phyloP scores from a whole-genome alignment of 768 basidiomycete genomes.

The Cyclocybe aegerita region DNA sequence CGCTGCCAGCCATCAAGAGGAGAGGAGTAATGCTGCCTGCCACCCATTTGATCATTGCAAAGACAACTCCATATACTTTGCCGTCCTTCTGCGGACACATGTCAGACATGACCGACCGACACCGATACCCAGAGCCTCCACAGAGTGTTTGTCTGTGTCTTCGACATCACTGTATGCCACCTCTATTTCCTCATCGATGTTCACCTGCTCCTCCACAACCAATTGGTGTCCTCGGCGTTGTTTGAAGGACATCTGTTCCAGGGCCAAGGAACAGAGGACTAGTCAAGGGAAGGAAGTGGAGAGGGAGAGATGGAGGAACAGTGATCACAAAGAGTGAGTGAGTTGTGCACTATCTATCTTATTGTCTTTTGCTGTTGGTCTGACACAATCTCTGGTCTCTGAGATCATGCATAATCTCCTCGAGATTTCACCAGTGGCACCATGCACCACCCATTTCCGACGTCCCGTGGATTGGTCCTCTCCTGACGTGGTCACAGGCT shows the following conservation, averaged over 20 bases:
- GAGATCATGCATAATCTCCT: conserved; percentile 90
- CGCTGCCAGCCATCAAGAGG: too few species aligned
- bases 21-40: conserved; percentile 36
- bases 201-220: too few species aligned
- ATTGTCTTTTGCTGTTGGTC: conserved; percentile 5
- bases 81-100: conserved; percentile 55
- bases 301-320: conserved; percentile 70
- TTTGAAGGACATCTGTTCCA: conserved; percentile 52
- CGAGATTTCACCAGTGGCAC: conserved; percentile 76
- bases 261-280: conserved; percentile 44
- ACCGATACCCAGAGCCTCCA: conserved; percentile 59
- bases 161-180: too few species aligned
- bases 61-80: conserved; percentile 89
- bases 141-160: conserved; percentile 71
- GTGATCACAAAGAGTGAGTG: conserved; percentile 82
- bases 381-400: conserved; percentile 22
- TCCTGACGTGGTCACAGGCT: conserved; percentile 82
- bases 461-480: conserved; percentile 87
- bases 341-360: not conserved
- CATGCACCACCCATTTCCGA: conserved; percentile 83
- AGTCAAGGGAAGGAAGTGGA: conserved; percentile 66
- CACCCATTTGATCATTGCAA: conserved; percentile 88
- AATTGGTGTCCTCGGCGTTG: conserved; percentile 68
- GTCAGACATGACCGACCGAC: conserved; percentile 35
- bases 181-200: too few species aligned